Base-by-base conservation (phyloP, 2,329 filamentous ascomycete species). In the Claviceps capensis region DNA sequence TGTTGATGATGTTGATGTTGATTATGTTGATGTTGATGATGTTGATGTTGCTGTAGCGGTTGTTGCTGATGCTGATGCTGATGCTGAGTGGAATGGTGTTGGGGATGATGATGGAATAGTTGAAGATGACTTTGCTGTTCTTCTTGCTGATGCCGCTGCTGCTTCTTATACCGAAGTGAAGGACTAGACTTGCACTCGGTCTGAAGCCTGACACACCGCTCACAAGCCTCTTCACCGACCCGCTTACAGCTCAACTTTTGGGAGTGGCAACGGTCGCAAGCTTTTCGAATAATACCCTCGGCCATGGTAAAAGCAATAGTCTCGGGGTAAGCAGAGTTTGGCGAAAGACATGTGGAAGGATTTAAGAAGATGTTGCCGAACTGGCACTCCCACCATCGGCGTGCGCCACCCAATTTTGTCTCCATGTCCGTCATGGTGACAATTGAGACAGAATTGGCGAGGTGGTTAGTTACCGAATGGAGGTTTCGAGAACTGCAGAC, bases 161-260 rank as follows among this genome's bases (percentile, higher is more conserved):
- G 62, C 58, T 67, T 69, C 58, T 62, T 63, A 59, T 68, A 66
- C 8, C 65, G 60, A 42, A 69, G 57, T 5, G 70, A 73, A 2
- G 69, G 70, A 54, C 70, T 74, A 30, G 66, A 72, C 54, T 65
- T 72, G 64, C 71, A 74, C 54, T 68, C 63, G 4, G 66, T 63
- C 48, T 67, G 67, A 52, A 72, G 46, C 52, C 68, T 64, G 23
- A 67, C 56, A 54, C 71, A 74, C 11, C 71, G 63, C 58, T 72
- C 69, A 57, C 72, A 73, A 19, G 66, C 57, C 47, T 68, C 67
- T 49, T 67, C 65, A 53, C 63, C 64, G 52, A 62, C 59, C 48
- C 71, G 66, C 58, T 69, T 73, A 62, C 71, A 74, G 56, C 67
- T 69, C 53, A 74, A 63, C 59, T 74, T 74, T 58, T 73, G 70